Evolutionary conservation across 2,329 filamentous ascomycete genomes (phyloP).

Genomic region (Fusarium albosuccineum): DNA sequence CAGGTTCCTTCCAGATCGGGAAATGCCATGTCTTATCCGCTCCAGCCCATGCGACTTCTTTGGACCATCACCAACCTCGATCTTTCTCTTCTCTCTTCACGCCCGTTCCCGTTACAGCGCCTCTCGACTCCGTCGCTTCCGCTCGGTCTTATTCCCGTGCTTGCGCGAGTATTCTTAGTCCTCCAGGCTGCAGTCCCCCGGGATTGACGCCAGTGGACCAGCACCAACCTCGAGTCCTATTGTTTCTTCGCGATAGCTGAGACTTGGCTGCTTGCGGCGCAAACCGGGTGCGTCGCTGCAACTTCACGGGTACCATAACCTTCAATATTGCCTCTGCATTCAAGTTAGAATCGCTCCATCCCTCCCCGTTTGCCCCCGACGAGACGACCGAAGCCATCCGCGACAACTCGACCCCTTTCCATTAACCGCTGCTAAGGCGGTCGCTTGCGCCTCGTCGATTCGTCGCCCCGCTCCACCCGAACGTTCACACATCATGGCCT

Average conservation of each 20-base stretch:
- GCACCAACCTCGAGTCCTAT: conserved; percentile 27
- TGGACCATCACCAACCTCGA: conserved; percentile 18
- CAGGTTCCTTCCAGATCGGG: conserved; percentile 40
- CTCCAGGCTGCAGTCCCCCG: conserved; percentile 12
- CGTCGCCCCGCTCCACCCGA: conserved; percentile 26
- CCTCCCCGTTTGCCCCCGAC: not conserved
- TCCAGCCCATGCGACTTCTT: conserved; percentile 28
- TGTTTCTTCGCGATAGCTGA: conserved; percentile 32
- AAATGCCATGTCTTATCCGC: conserved; percentile 36
- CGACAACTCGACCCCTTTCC: not conserved
- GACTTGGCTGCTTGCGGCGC: conserved; percentile 36
- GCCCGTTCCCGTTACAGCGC: not conserved
- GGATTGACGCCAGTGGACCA: conserved; percentile 17
- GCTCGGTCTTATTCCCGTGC: conserved; percentile 3
- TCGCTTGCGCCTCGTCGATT: conserved; percentile 6
- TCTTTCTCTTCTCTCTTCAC: conserved; percentile 11
- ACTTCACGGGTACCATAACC: conserved; percentile 21
- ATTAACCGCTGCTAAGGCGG: not conserved
- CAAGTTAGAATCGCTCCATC: not conserved
- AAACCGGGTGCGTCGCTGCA: conserved; percentile 30
- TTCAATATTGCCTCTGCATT: conserved; percentile 5
- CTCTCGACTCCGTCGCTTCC: not conserved
- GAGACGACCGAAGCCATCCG: not conserved
- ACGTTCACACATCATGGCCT: conserved; percentile 34
- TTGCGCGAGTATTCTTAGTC: conserved; percentile 13